Conservation (phyloP, 805 yeast species). For the Lipomyces yamadae region DNA sequence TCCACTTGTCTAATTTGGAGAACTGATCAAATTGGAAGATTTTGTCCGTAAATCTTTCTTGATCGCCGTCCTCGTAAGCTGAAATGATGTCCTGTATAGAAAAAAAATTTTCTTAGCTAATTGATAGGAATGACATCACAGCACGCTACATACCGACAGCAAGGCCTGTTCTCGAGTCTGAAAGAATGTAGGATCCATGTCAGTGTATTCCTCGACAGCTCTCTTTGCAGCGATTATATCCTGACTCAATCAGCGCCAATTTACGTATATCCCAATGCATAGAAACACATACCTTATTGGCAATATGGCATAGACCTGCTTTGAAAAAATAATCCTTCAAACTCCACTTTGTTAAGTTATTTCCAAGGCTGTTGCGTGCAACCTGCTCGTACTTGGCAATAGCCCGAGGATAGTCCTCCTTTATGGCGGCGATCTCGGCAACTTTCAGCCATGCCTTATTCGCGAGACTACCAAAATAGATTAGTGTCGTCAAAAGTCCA, state of each 20-base stretch:
- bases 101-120: background rate
- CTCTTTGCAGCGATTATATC: slow-evolving; percentile 87
- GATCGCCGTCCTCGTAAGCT: slow-evolving; percentile 79
- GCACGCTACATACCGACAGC: slow-evolving; percentile 46
- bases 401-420: slow-evolving; percentile 76
- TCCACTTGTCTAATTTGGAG: slow-evolving; percentile 86
- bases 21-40: slow-evolving; percentile 87
- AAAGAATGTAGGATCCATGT: slow-evolving; percentile 77
- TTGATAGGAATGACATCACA: background rate
- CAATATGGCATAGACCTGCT: slow-evolving; percentile 79
- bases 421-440: slow-evolving; percentile 83
- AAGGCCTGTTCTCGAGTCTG: slow-evolving; percentile 72
- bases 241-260: slow-evolving; percentile 6
- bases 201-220: slow-evolving; percentile 63
- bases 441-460: slow-evolving; percentile 86
- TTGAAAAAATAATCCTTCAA: slow-evolving; percentile 90
- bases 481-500: slow-evolving; percentile 15
- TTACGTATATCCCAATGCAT: background rate
- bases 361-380: slow-evolving; percentile 74
- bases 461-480: slow-evolving; percentile 51
- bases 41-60: slow-evolving; percentile 71
- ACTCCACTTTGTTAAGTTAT: slow-evolving; percentile 83
- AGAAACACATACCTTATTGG: slow-evolving; percentile 55
- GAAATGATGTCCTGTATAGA: slow-evolving; percentile 59
- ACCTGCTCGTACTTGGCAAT: slow-evolving; percentile 76